These are phyloP conservation scores for Copromyces sp. DNA, from an alignment of 495 filamentous ascomycete genomes.

Conservation along the genomic window DNA sequence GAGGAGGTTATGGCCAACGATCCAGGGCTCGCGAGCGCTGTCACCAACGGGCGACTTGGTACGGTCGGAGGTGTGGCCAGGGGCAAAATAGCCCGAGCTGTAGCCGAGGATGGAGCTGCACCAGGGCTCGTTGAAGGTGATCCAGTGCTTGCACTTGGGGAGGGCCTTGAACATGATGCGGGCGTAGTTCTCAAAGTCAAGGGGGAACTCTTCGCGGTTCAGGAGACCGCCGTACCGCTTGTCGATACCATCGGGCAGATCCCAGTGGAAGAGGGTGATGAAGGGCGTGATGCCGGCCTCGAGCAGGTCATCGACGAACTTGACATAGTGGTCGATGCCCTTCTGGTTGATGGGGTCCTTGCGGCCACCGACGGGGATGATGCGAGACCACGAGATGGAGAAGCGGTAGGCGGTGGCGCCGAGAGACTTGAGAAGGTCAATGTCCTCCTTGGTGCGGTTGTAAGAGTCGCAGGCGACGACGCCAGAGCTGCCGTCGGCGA, in stretches of 20 bases:
- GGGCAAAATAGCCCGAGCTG: slow-evolving; percentile 49
- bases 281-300: slow-evolving; percentile 49
- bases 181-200: slow-evolving; percentile 52
- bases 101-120: slow-evolving; percentile 52
- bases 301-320: slow-evolving; percentile 50
- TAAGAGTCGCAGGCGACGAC: slow-evolving; percentile 69
- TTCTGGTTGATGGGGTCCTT: slow-evolving; percentile 52
- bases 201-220: slow-evolving; percentile 47
- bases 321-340: slow-evolving; percentile 49
- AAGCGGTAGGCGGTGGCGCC: slow-evolving; percentile 62
- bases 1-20: slow-evolving; percentile 51
- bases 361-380: slow-evolving; percentile 57
- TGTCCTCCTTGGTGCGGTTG: slow-evolving; percentile 62
- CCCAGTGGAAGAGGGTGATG: slow-evolving; percentile 58
- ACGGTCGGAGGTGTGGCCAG: slow-evolving; percentile 49
- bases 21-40: slow-evolving; percentile 48
- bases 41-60: slow-evolving; percentile 44
- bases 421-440: slow-evolving; percentile 56
- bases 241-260: slow-evolving; percentile 49
- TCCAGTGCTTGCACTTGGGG: slow-evolving; percentile 53
- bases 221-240: slow-evolving; percentile 52
- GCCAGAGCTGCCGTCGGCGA: slow-evolving; percentile 58
- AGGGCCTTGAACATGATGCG: slow-evolving; percentile 47
- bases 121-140: slow-evolving; percentile 59
- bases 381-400: slow-evolving; percentile 64